Evolutionary conservation across 2,329 filamentous ascomycete species (phyloP).

Genomic region (Neonectria ditissima): DNA sequence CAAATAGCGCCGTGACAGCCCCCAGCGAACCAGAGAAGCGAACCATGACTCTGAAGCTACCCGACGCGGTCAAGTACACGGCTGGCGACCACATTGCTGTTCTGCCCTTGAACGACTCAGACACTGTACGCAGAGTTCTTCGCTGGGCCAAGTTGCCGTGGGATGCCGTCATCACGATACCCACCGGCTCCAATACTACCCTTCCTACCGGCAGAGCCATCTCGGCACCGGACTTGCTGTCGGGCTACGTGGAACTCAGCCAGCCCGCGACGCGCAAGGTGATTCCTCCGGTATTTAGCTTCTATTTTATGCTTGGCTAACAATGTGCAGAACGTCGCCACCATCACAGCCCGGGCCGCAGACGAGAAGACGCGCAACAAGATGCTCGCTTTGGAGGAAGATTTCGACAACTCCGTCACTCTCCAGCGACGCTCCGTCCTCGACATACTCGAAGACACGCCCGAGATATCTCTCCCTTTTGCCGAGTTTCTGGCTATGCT

Average conservation of each 20-base stretch:
- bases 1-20: slow-evolving; percentile 61
- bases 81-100: slow-evolving; percentile 79
- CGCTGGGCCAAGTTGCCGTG: slow-evolving; percentile 71
- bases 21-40: slow-evolving; percentile 63
- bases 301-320: not conserved
- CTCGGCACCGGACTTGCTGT: slow-evolving; percentile 70
- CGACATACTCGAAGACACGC: slow-evolving; percentile 71
- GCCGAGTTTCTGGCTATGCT: slow-evolving; percentile 72
- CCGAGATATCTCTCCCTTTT: slow-evolving; percentile 65
- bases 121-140: slow-evolving; percentile 70
- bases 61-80: slow-evolving; percentile 69
- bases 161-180: slow-evolving; percentile 68
- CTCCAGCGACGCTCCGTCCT: slow-evolving; percentile 66
- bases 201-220: slow-evolving; percentile 66
- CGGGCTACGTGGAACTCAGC: slow-evolving; percentile 75
- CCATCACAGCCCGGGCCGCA: slow-evolving; percentile 31
- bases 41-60: slow-evolving; percentile 72
- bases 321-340: slow-evolving; percentile 47
- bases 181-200: slow-evolving; percentile 56
- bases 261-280: slow-evolving; percentile 75
- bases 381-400: slow-evolving; percentile 52
- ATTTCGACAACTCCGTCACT: slow-evolving; percentile 55
- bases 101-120: slow-evolving; percentile 72
- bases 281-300: slow-evolving; percentile 39
- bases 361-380: slow-evolving; percentile 53